These are phyloP conservation scores for Aspergillus wentii DNA, from an alignment of 495 filamentous ascomycete genomes.

Conservation along the genomic window DNA sequence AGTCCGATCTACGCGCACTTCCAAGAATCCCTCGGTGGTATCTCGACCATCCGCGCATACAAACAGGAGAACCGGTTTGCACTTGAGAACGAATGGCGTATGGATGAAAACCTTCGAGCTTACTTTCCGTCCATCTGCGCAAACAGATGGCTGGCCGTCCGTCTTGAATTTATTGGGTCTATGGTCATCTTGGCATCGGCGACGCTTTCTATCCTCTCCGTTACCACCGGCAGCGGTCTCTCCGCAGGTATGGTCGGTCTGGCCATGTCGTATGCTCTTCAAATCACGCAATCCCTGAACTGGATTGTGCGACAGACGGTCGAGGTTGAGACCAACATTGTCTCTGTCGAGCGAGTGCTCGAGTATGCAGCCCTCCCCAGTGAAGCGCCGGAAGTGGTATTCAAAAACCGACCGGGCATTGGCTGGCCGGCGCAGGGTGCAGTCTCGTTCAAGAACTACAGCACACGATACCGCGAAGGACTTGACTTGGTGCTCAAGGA, in stretches of 20 bases:
- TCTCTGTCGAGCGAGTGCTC: constrained; percentile 95
- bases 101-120: constrained; percentile 91
- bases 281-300: constrained; percentile 97
- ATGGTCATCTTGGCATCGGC: constrained; percentile 88
- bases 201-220: constrained; percentile 74
- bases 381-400: constrained; percentile 93
- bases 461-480: constrained; percentile 82
- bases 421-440: constrained; percentile 91
- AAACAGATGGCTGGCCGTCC: constrained; percentile 93
- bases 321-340: constrained; percentile 98
- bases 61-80: constrained; percentile 82
- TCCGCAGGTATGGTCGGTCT: constrained; percentile 83
- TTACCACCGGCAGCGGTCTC: constrained; percentile 62
- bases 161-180: constrained; percentile 94
- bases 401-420: constrained; percentile 76
- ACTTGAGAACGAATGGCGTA: constrained; percentile 94
- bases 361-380: constrained; percentile 93
- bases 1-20: constrained; percentile 98
- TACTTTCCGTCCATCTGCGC: constrained; percentile 96
- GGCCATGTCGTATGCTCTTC: constrained; percentile 93
- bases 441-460: constrained; percentile 90
- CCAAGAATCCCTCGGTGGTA: constrained; percentile 91
- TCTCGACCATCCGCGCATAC: constrained; percentile 97
- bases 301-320: constrained; percentile 99
- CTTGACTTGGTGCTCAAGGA: constrained; percentile 91